These are phyloP conservation scores for Talaromyces marneffei DNA, from an alignment of 2,329 filamentous ascomycete genomes.

Conservation along the genomic window DNA sequence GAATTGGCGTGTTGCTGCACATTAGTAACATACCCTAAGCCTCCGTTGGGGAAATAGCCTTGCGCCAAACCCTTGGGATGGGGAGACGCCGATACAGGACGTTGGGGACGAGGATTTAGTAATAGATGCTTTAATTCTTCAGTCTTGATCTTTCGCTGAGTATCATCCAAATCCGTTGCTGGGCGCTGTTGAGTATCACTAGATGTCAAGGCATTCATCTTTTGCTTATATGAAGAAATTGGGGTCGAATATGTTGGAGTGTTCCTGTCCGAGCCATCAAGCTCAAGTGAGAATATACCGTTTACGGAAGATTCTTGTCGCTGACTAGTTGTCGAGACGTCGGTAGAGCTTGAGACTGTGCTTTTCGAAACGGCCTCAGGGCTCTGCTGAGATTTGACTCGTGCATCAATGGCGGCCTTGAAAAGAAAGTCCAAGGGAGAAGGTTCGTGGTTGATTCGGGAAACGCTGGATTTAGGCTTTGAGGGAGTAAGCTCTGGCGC, in stretches of 20 bases:
- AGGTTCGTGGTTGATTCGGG: constrained; percentile 46
- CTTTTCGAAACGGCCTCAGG: constrained; percentile 37
- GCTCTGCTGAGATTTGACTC: constrained; percentile 50
- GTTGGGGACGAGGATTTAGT: constrained; percentile 38
- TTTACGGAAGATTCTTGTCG: constrained; percentile 45
- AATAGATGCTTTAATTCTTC: constrained; percentile 43
- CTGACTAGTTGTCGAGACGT: constrained; percentile 31
- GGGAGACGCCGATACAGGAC: constrained; percentile 29
- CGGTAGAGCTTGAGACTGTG: constrained; percentile 48
- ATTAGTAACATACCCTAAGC: not conserved
- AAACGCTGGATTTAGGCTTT: constrained; percentile 38
- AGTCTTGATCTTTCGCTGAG: constrained; percentile 39
- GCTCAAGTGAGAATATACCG: constrained; percentile 62
- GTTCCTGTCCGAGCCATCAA: constrained; percentile 54
- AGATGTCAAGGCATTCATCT: constrained; percentile 41
- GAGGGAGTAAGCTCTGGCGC: constrained; percentile 36
- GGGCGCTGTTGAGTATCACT: constrained; percentile 29
- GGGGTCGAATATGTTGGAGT: constrained; percentile 60
- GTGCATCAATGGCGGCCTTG: constrained; percentile 67
- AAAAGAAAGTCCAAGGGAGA: constrained; percentile 90
- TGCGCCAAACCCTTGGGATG: constrained; percentile 14
- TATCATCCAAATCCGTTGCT: constrained; percentile 28
- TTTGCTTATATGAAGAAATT: constrained; percentile 51
- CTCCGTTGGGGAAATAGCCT: not conserved
- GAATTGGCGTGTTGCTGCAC: constrained; percentile 30